phyloP scores from a whole-genome alignment of 805 yeast species.

The Wickerhamomyces canadensis region DNA sequence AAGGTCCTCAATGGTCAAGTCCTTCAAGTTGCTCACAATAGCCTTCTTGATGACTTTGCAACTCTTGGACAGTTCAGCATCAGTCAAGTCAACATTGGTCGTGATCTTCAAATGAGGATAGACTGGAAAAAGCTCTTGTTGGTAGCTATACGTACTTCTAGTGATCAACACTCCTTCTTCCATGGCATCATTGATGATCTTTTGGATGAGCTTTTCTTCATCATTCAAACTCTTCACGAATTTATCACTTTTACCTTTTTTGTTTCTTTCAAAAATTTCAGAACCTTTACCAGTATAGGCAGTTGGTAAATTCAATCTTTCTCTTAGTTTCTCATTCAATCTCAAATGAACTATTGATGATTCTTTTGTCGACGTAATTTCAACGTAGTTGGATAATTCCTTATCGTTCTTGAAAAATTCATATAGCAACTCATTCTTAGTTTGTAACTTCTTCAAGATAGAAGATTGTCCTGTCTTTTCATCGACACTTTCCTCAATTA shows the following conservation, averaged over 20 bases:
- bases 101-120: conserved; percentile 54
- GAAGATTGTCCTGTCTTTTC: conserved; percentile 32
- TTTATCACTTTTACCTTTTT: conserved; percentile 27
- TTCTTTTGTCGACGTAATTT: conserved; percentile 47
- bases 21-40: conserved; percentile 18
- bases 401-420: conserved; percentile 35
- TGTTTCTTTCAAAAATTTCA: conserved; percentile 22
- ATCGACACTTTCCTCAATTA: conserved; percentile 36
- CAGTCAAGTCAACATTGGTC: conserved; percentile 41
- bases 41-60: conserved; percentile 32
- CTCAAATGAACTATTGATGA: conserved; percentile 72
- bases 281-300: conserved; percentile 26
- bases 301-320: conserved; percentile 39
- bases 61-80: conserved; percentile 39
- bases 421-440: conserved; percentile 35
- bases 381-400: conserved; percentile 33
- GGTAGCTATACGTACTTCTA: conserved; percentile 57
- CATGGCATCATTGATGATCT: conserved; percentile 54
- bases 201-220: conserved; percentile 61
- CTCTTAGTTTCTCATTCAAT: conserved; percentile 43
- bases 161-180: conserved; percentile 52
- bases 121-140: conserved; percentile 69
- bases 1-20: conserved; percentile 5
- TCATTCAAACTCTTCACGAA: conserved; percentile 30
- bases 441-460: conserved; percentile 29